These are phyloP conservation scores for Zoysia pacifica DNA, from an alignment of 176 grass and related monocot genomes.

Conservation along the genomic window DNA sequence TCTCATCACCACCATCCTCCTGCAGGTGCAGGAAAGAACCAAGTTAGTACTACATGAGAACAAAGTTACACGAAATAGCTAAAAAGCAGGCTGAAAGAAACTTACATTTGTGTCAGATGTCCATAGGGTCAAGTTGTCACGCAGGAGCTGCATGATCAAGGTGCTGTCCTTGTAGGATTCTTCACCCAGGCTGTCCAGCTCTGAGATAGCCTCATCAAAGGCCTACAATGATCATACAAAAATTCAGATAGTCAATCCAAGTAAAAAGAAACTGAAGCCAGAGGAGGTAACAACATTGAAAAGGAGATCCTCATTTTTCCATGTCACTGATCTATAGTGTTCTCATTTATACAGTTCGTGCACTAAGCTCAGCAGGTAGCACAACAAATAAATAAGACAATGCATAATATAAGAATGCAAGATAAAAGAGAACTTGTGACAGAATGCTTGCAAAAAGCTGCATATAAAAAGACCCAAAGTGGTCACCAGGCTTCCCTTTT, in stretches of 20 bases:
- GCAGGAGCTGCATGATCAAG: constrained; percentile 88
- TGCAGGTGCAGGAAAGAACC: constrained; percentile 9
- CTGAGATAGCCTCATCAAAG: constrained; percentile 90
- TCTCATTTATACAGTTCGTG: background rate
- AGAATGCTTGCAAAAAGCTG: background rate
- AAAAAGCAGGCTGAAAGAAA: background rate
- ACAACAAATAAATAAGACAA: background rate
- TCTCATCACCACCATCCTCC: constrained; percentile 70
- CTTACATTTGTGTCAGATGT: constrained; percentile 77
- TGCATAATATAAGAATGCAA: background rate
- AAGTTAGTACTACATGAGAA: constrained; percentile 12
- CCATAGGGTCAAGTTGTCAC: constrained; percentile 95
- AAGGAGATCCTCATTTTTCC: background rate
- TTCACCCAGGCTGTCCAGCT: constrained; percentile 87
- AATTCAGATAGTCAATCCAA: background rate
- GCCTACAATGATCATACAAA: constrained; percentile 40
- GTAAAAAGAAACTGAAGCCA: background rate
- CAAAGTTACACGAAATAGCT: background rate
- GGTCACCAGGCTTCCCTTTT: too few species aligned
- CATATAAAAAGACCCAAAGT: too few species aligned
- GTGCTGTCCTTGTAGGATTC: constrained; percentile 97
- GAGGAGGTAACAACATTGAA: background rate
- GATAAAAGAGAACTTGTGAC: background rate
- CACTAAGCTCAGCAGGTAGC: background rate
- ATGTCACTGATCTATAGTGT: background rate